Conservation (phyloP, 176 grass and related monocot genomes). For the Carex kokanica region DNA sequence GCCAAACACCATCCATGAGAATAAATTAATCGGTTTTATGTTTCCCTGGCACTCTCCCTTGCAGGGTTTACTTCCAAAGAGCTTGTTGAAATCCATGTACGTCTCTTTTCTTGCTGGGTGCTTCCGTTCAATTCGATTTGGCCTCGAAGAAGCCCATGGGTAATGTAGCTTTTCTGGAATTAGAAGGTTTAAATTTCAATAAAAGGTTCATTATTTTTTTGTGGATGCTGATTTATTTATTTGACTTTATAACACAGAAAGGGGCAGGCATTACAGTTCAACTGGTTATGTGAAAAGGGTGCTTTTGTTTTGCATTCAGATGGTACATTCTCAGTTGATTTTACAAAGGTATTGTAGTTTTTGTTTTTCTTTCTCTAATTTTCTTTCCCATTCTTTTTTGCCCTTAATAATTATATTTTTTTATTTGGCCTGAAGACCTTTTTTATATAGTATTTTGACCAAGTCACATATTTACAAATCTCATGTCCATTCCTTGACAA, state of each 20-base stretch:
- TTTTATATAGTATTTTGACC: background rate
- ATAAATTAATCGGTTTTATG: background rate
- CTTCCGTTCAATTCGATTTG: slow-evolving; percentile 85
- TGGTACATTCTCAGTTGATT: slow-evolving; percentile 82
- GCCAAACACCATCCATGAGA: background rate
- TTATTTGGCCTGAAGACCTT: background rate
- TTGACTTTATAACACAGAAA: slow-evolving; percentile 46
- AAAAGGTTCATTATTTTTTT: background rate
- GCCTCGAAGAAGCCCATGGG: slow-evolving; percentile 95
- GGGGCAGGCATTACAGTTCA: slow-evolving; percentile 90
- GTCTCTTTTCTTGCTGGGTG: slow-evolving; percentile 93
- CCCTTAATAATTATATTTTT: background rate
- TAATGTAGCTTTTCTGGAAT: slow-evolving; percentile 34
- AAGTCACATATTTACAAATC: background rate
- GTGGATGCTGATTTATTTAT: background rate
- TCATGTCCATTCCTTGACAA: background rate
- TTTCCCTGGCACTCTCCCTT: slow-evolving; percentile 14
- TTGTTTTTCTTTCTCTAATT: background rate
- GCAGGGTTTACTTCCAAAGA: slow-evolving; percentile 76
- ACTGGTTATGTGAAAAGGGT: slow-evolving; percentile 85
- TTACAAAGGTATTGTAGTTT: slow-evolving; percentile 50
- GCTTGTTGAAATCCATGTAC: slow-evolving; percentile 84
- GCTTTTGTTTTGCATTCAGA: slow-evolving; percentile 78
- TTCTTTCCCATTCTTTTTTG: background rate
- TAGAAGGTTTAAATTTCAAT: background rate